Evolutionary conservation across 2,329 filamentous ascomycete genomes (phyloP), one percentile per base, ranked within the genome.

Genomic region (Trichoderma sp.): DNA sequence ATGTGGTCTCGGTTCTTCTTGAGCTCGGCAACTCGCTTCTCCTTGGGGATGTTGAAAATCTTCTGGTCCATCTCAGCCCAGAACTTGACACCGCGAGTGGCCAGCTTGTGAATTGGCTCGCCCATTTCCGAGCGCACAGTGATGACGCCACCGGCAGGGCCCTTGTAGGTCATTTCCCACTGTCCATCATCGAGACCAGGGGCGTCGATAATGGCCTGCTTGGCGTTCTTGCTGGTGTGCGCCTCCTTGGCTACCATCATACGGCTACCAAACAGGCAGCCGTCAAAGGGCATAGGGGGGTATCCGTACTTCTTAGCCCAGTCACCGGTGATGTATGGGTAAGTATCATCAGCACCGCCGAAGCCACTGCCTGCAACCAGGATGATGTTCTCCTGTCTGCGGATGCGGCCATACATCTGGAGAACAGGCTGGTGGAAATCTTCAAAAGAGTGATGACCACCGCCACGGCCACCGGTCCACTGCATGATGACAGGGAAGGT

Each of bases 11-110:
- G 90, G 77, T 92, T 90, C 83, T 96, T 96, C 84, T 93, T 93
- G 52, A 97, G 86, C 81, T 96, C 94, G 2, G 91, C 86, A 26
- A 97, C 85, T 52, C 94, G 90, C 85, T 97, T 97, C 77, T 95
- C 93, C 84, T 97, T 97, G 81, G 97, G 94, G 59, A 99, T 84
- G 77, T 89, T 91, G 85, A 99, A 99, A 76, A 99, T 98, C 83
- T 97, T 97, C 80, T 96, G 89, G 77, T 99, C 96, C 94, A 99
- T 97, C 83, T 99, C 96, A 60, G 94, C 91, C 96, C 96, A 99
- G 85, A 99, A 97, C 66, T 89, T 85, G 59, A 99, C 94, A 87
- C 96, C 96, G 69, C 96, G 91, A 59, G 96, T 99, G 18, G 96
- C 96, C 70, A 99, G 88, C 84, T 99, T 99, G 85, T 99, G 96